These are phyloP conservation scores for Globomyces pollinis-pini DNA, from an alignment of 192 early-diverging fungal genomes.

Conservation along the genomic window DNA sequence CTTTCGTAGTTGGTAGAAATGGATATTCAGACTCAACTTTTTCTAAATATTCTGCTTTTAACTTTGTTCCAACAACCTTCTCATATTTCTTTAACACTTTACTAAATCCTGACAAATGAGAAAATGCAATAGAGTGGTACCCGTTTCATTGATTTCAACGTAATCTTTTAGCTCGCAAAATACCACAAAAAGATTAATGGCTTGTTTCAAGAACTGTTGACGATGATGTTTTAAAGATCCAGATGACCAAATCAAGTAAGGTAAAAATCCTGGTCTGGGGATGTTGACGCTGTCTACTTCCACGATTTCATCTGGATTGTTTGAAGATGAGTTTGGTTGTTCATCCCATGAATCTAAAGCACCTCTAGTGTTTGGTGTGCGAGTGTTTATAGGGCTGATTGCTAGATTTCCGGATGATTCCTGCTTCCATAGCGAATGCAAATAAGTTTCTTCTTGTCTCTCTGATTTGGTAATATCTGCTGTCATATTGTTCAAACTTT, in stretches of 20 bases:
- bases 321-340: neutral
- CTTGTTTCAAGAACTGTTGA: constrained; percentile 31
- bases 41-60: constrained; percentile 65
- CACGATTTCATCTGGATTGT: neutral
- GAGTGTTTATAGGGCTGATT: neutral
- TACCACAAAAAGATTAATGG: constrained; percentile 72
- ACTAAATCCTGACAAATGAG: too few relatives aligned
- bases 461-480: constrained; percentile 41
- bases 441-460: constrained; percentile 16
- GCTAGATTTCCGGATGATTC: neutral
- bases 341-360: constrained; percentile 22
- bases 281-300: constrained; percentile 7
- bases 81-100: constrained; percentile 98
- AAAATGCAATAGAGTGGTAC: too few relatives aligned
- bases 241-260: constrained; percentile 26
- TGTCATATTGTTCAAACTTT: constrained; percentile 56
- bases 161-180: constrained; percentile 82
- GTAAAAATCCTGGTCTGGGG: neutral
- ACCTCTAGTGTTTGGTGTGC: constrained; percentile 15
- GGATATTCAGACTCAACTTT: constrained; percentile 59
- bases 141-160: constrained; percentile 79
- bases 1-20: constrained; percentile 58
- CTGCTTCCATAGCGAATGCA: constrained; percentile 13
- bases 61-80: constrained; percentile 74
- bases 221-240: constrained; percentile 22